phyloP scores from a whole-genome alignment of 23 red algal genomes.

The Gracilaria gracilis region DNA sequence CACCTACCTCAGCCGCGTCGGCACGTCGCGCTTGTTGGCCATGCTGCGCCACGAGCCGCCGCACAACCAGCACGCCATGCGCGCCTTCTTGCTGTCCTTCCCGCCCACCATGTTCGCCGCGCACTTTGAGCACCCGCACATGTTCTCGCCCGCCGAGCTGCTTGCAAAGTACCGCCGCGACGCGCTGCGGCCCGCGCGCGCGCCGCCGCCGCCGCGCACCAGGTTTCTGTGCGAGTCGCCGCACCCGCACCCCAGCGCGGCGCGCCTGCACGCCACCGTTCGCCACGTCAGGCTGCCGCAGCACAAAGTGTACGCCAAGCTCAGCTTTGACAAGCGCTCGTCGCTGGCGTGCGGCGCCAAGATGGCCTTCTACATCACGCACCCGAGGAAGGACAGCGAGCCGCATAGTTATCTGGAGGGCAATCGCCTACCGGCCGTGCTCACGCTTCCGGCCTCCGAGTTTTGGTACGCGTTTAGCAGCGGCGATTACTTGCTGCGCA shows the following conservation, averaged over 20 bases:
- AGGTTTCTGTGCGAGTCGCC: slow-evolving; percentile 29
- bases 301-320: not conserved
- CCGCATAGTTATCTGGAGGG: slow-evolving; percentile 10
- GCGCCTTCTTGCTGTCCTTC: not conserved
- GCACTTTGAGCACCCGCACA: not conserved
- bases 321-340: slow-evolving; percentile 33
- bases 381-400: not conserved
- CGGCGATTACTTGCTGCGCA: not conserved
- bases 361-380: slow-evolving; percentile 4
- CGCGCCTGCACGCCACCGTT: slow-evolving; percentile 4
- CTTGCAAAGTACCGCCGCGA: slow-evolving; percentile 13
- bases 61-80: slow-evolving; percentile 6
- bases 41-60: not conserved
- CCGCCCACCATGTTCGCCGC: not conserved
- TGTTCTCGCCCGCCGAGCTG: slow-evolving; percentile 4
- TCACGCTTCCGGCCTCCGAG: slow-evolving; percentile 10
- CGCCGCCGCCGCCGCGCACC: not conserved
- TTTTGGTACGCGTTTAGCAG: slow-evolving; percentile 47
- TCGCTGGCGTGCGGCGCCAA: not conserved
- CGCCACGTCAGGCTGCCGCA: not conserved
- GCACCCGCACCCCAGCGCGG: slow-evolving; percentile 11
- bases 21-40: not conserved
- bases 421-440: not conserved
- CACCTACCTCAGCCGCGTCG: not conserved
- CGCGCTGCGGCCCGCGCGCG: not conserved